phyloP scores from a whole-genome alignment of 306 rosid species.

The Sicyos edulis region DNA sequence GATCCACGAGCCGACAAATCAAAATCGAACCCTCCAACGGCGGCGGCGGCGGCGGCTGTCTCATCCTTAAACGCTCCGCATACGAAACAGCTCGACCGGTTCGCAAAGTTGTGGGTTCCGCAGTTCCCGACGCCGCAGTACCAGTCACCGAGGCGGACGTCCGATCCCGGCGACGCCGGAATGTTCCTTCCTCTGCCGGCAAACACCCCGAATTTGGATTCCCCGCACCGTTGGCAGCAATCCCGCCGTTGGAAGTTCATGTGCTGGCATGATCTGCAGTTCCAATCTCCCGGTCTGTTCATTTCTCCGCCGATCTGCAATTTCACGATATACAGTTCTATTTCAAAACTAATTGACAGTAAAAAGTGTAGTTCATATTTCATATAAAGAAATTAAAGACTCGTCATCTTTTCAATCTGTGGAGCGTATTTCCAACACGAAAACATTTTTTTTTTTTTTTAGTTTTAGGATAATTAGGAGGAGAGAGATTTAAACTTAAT shows the following conservation, averaged over 20 bases:
- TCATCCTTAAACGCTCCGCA: conserved; percentile 83
- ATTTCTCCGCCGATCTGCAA: conserved; percentile 23
- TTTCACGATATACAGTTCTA: no score
- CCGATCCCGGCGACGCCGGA: conserved; percentile 52
- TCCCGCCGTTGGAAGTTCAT: conserved; percentile 91
- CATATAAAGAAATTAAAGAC: no score
- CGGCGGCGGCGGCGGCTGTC: background rate
- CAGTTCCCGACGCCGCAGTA: conserved; percentile 65
- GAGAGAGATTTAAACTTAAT: no score
- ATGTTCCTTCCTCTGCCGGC: conserved; percentile 46
- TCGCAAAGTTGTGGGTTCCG: conserved; percentile 87
- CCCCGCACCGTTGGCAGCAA: conserved; percentile 94
- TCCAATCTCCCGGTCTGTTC: conserved; percentile 99
- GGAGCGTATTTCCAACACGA: no score
- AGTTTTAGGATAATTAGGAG: no score
- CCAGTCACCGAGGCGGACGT: conserved; percentile 92
- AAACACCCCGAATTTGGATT: conserved; percentile 35
- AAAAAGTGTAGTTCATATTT: no score
- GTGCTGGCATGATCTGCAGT: conserved; percentile 94
- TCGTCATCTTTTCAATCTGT: no score
- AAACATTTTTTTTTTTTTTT: no score
- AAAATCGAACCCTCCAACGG: background rate
- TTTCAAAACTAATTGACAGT: no score
- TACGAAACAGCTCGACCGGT: conserved; percentile 92
- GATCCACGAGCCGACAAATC: conserved; percentile 35